Evolutionary conservation across 768 basidiomycete genomes (phyloP).

Genomic region (Fomitopsis serialis): DNA sequence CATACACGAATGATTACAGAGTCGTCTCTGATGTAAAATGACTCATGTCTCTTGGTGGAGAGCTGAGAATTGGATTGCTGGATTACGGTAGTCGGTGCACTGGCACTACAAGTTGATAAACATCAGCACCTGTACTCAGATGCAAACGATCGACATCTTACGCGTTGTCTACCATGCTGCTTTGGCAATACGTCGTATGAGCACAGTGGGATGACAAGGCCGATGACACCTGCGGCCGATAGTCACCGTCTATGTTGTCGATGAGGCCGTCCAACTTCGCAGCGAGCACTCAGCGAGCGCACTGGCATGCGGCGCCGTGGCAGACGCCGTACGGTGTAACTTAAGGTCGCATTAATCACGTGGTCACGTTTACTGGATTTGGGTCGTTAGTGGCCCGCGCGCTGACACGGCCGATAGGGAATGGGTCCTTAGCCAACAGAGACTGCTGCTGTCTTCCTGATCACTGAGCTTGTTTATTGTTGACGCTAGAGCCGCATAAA

Average conservation of each 20-base stretch:
- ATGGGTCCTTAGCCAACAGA: constrained; percentile 7
- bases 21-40: constrained; percentile 10
- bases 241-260: no score
- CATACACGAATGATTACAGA: constrained; percentile 11
- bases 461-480: constrained; percentile 4
- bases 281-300: no score
- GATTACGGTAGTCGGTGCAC: no score
- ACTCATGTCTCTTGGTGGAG: constrained; percentile 1
- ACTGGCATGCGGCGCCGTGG: neutral
- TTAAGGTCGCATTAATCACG: neutral
- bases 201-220: no score
- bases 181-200: no score
- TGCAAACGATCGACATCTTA: no score
- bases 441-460: constrained; percentile 4
- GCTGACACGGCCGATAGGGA: neutral
- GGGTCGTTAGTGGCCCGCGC: neutral
- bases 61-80: no score
- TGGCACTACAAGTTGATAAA: neutral
- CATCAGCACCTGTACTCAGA: no score
- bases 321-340: no score
- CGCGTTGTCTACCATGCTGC: no score
- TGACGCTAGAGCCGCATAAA: neutral
- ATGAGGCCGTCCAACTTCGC: no score
- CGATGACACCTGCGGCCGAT: no score
- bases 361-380: neutral